These are phyloP conservation scores for Pythium periplocum DNA, from an alignment of 352 stramenopile genomes.

Conservation along the genomic window DNA sequence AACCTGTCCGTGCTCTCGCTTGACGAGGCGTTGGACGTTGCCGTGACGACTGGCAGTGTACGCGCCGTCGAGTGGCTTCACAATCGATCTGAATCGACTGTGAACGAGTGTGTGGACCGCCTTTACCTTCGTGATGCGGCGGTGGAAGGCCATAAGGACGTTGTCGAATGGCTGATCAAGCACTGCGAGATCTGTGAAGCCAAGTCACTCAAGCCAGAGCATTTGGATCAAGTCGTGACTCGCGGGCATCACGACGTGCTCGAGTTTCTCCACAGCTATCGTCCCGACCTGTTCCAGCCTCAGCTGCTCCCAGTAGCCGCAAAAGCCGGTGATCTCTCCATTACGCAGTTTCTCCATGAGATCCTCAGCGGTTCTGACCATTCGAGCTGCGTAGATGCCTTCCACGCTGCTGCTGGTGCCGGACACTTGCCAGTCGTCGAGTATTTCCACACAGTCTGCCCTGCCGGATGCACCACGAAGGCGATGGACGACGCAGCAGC, in stretches of 20 bases:
- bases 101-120: neutral
- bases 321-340: neutral
- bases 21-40: neutral
- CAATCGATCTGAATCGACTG: too few relatives aligned
- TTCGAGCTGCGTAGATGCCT: neutral
- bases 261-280: neutral
- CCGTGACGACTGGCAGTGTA: neutral
- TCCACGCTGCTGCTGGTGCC: slow-evolving; percentile 4
- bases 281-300: neutral
- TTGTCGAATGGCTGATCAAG: neutral
- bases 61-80: neutral
- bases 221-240: too few relatives aligned
- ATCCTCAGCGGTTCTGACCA: too few relatives aligned
- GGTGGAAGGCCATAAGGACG: neutral
- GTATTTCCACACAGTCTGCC: slow-evolving; percentile 10
- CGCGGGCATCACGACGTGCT: too few relatives aligned
- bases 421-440: slow-evolving; percentile 10
- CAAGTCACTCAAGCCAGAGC: too few relatives aligned
- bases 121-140: neutral
- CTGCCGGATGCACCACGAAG: neutral
- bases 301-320: neutral
- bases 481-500: slow-evolving; percentile 2
- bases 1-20: neutral
- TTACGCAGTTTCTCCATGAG: neutral
- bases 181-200: neutral